Evolutionary conservation across 495 filamentous ascomycete species (phyloP).

Genomic region (Penicillium roqueforti): DNA sequence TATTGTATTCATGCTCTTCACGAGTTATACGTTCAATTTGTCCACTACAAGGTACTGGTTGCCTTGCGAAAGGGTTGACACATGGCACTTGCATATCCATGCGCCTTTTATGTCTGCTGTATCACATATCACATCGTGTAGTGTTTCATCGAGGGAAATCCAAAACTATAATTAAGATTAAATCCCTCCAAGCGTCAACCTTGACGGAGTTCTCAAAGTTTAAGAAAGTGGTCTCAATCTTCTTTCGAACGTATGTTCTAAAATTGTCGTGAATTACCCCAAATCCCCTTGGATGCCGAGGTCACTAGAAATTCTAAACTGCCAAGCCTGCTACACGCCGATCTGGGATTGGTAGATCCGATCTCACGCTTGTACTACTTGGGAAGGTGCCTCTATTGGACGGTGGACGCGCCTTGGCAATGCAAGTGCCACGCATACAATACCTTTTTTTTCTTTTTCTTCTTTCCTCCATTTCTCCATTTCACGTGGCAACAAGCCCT

Average conservation of each 20-base stretch:
- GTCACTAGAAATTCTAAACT: neutral
- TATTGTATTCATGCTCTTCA: neutral
- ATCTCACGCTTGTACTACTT: slow-evolving; percentile 2
- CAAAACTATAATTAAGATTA: slow-evolving; percentile 9
- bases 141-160: neutral
- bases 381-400: slow-evolving; percentile 9
- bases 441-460: neutral
- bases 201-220: neutral
- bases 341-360: slow-evolving; percentile 11
- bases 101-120: neutral
- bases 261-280: neutral
- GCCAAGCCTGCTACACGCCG: slow-evolving; percentile 1
- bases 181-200: neutral
- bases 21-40: neutral
- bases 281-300: neutral
- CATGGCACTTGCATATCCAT: slow-evolving; percentile 28
- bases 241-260: neutral
- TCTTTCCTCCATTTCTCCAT: neutral
- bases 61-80: slow-evolving; percentile 17
- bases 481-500: slow-evolving; percentile 10
- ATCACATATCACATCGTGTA: slow-evolving; percentile 15
- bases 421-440: neutral
- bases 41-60: neutral
- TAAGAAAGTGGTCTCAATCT: neutral
- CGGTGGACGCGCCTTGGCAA: neutral